Evolutionary conservation across 768 basidiomycete species (phyloP), one percentile per base, ranked within the genome.

Genomic region (Serendipita sp.): DNA sequence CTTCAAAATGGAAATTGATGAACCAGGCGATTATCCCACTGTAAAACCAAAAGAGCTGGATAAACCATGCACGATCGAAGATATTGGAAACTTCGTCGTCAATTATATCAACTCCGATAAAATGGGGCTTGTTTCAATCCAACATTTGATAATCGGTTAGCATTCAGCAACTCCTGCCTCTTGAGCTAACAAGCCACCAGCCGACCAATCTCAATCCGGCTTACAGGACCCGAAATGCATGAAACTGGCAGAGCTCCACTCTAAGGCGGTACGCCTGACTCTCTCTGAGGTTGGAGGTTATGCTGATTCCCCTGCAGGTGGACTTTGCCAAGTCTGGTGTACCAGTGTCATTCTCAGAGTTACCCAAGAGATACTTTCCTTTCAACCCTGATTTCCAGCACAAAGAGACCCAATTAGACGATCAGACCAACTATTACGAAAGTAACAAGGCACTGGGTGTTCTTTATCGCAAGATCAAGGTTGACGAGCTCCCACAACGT

Each of bases 61-160:
- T 38, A 74, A 74, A 1, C 77, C 76, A 1, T 80, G 82, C 69
- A 83, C 80, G 0, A 84, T 85, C 77, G 71, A 71, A 0, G 86
- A 88, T 70, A 80, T 89, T 8, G 83, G 81, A 0, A 80, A 86
- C 58, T 89, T 88, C 69, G 79, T 89, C 1, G 78, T 83, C 63
- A 83, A 88, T 65, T 88, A 83, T 66, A 84, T 88, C 65, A 81
- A 76, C 69, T 83, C 79, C 47, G 84, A 88, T 68, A 80, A 89
- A 67, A 66, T 60, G 56, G 56, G 56, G 16, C 75, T 91, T 7
- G 68, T 90, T 16, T 83, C 87, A 0, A 81, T 82, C 67, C 77
- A 83, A 63, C 82, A 88, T 66, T 75, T 92, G 3, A 77, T 81
- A 60, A 37, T 66, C 3, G 35, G 56, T 60, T 2, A 60, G 56